Evolutionary conservation across 2,329 filamentous ascomycete species (phyloP).

Genomic region (Penicillium sp.): DNA sequence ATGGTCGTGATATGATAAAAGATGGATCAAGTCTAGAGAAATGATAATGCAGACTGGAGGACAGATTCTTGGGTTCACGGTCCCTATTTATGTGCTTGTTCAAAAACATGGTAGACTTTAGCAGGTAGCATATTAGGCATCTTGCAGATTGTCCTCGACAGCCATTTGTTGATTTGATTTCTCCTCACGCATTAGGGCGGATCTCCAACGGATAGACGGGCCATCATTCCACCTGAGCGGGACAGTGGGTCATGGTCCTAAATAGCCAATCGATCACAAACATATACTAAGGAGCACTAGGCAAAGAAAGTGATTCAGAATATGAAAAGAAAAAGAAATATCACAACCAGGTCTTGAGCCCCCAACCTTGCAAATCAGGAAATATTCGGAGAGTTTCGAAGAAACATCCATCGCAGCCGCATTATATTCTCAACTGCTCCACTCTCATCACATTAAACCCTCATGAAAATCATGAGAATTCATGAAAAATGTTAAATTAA

Average conservation of each 20-base stretch:
- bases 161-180: neutral
- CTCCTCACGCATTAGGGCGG: neutral
- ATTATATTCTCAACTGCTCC: too few species aligned
- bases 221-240: constrained; percentile 1
- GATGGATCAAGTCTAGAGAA: neutral
- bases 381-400: too few species aligned
- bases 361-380: too few species aligned
- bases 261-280: neutral
- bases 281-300: too few species aligned
- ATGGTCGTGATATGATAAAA: neutral
- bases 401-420: too few species aligned
- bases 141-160: neutral
- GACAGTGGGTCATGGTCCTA: neutral
- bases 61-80: neutral
- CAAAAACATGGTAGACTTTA: too few species aligned
- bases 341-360: too few species aligned
- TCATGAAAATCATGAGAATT: too few species aligned
- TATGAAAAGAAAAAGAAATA: too few species aligned
- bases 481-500: too few species aligned
- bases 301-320: too few species aligned
- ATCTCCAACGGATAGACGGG: constrained; percentile 9
- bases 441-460: too few species aligned
- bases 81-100: neutral
- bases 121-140: neutral
- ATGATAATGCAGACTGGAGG: neutral